Base-by-base conservation (phyloP, 306 rosid genomes). In the Pterocarpus macrocarpus region DNA sequence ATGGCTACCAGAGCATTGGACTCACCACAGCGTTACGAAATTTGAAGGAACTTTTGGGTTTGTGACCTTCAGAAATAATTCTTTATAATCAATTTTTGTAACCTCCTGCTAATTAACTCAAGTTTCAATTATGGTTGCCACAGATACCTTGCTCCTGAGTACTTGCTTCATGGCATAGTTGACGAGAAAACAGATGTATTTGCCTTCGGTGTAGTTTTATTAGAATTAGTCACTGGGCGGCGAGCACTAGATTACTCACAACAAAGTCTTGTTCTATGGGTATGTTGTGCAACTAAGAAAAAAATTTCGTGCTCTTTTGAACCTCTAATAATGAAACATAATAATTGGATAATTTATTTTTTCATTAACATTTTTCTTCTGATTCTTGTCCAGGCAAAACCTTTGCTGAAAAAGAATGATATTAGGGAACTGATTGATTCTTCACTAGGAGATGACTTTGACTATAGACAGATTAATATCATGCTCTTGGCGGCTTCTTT, bases 1-100 rank as follows among this genome's bases (percentile, higher is more conserved):
- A 81, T 94, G 98, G 98, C 91, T 94, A 22, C 98, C 98, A 30
- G 89, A 92, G 90, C 83, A 88, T 35, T 94, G 98, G 95, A 92
- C 98, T 71, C 98, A 94, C 71, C 95, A 87, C 84, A 87, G 79
- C 0, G 83, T 90, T 66, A 89, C 94, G 79, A 94, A 87, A 81
- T 87, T 87, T 44, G 98, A 94, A 86, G 98, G 97, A 76, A 94
- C 98, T 57, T 94, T 94, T 77, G 98, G 98, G 97, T 94, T 76
- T 62, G 88, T 73, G 35, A 68, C 50, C 52, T 53, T 52, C 47
- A 59, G 64, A 68, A 0, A 35, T n/a, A n/a, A 16, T 75, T 66
- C 11, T 76, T 38, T 77, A 11, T 7, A 61, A 61, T 5, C 6
- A 53, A 15, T 16, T 45, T 32, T 52, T 30, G 30, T 43, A 59